Evolutionary conservation across 768 basidiomycete species (phyloP).

Genomic region (Leccinum arenicola): DNA sequence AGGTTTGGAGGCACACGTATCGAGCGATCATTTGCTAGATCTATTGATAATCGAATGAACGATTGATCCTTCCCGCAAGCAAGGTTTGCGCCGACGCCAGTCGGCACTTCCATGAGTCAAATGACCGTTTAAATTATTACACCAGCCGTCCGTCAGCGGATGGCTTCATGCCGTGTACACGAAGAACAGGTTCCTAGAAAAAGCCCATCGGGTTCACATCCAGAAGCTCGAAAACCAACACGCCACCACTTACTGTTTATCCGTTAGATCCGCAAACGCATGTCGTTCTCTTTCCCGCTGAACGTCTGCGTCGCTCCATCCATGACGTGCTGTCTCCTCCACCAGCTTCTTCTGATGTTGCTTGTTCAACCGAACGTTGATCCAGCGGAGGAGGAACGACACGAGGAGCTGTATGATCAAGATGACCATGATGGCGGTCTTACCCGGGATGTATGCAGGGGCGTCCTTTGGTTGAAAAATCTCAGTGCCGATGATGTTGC

Average conservation of each 20-base stretch:
- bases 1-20: too few relatives aligned
- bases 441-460: slow-evolving; percentile 63
- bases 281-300: slow-evolving; percentile 56
- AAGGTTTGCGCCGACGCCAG: too few relatives aligned
- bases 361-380: slow-evolving; percentile 53
- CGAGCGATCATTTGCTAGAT: too few relatives aligned
- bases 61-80: too few relatives aligned
- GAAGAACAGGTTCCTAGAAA: slow-evolving; percentile 53
- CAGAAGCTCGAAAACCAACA: not conserved
- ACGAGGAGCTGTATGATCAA: slow-evolving; percentile 50
- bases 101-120: too few relatives aligned
- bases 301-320: slow-evolving; percentile 59
- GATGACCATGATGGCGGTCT: slow-evolving; percentile 61
- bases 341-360: slow-evolving; percentile 42
- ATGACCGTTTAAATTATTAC: not conserved
- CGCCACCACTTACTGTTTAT: slow-evolving; percentile 50
- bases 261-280: slow-evolving; percentile 62
- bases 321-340: slow-evolving; percentile 41
- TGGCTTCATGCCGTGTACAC: slow-evolving; percentile 48
- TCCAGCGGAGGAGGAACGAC: slow-evolving; percentile 47
- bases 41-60: too few relatives aligned
- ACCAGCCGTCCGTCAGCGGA: not conserved
- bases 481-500: slow-evolving; percentile 62
- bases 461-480: slow-evolving; percentile 63
- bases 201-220: not conserved